Conservation (phyloP, 257 asterid genomes). For the Striga asiatica region DNA sequence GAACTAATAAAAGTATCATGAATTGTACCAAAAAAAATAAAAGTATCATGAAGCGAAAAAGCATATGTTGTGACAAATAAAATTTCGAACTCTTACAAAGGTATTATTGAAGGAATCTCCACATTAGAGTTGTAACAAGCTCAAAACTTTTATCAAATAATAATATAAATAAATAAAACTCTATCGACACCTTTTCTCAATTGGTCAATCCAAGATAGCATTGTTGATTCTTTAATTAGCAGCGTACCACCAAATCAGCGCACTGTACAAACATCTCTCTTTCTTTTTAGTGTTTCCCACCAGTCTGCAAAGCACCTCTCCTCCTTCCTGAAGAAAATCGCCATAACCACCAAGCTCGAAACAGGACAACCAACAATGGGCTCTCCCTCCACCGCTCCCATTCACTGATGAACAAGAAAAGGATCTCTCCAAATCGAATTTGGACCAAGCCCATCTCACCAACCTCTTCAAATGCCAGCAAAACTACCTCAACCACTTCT, state of each 20-base stretch:
- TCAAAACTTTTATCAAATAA: too few relatives aligned
- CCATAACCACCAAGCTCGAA: background rate
- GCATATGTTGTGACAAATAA: too few relatives aligned
- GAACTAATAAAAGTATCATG: too few relatives aligned
- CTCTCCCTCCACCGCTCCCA: conserved; percentile 21
- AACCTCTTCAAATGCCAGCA: conserved; percentile 83
- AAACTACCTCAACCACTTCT: conserved; percentile 77
- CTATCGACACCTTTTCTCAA: too few relatives aligned
- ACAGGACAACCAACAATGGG: conserved; percentile 30
- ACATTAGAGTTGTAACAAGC: too few relatives aligned
- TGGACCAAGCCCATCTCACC: conserved; percentile 46
- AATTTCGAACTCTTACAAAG: too few relatives aligned
- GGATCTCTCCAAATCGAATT: conserved; percentile 11
- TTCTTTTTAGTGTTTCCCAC: conserved; percentile 12
- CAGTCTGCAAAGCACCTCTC: background rate
- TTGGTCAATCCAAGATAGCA: too few relatives aligned
- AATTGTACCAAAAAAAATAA: too few relatives aligned
- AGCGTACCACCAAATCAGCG: background rate
- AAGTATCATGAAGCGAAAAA: too few relatives aligned
- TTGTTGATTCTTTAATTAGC: background rate
- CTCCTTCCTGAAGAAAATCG: background rate
- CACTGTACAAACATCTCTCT: background rate
- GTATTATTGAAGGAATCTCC: too few relatives aligned
- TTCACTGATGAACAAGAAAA: conserved; percentile 5
- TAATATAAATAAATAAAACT: too few relatives aligned